phyloP scores from a whole-genome alignment of 768 basidiomycete genomes.

The Lactarius hengduanensis region DNA sequence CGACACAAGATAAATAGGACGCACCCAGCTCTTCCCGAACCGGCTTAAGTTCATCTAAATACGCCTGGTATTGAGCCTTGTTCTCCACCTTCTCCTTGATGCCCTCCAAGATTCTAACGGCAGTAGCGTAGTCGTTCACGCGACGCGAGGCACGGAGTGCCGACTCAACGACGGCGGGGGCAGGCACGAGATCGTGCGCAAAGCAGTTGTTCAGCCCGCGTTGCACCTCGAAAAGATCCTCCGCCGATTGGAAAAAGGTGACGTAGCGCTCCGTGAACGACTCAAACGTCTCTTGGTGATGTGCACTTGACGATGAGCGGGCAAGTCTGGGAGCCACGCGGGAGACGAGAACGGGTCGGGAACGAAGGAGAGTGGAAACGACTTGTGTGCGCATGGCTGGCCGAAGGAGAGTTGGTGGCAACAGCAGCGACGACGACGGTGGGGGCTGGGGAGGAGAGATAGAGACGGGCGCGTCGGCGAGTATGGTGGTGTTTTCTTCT shows the following conservation, averaged over 20 bases:
- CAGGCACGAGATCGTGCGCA: conserved; percentile 94
- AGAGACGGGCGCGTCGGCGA: conserved; percentile 13
- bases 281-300: conserved; percentile 91
- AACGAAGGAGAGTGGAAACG: conserved; percentile 62
- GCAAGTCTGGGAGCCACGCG: conserved; percentile 45
- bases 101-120: conserved; percentile 95
- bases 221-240: conserved; percentile 98
- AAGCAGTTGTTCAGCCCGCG: conserved; percentile 99
- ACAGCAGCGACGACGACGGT: conserved; percentile 22
- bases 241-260: conserved; percentile 86
- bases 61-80: conserved; percentile 90
- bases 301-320: conserved; percentile 55
- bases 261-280: conserved; percentile 93
- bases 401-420: conserved; percentile 5
- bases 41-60: conserved; percentile 86
- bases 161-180: conserved; percentile 79
- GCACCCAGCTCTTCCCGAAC: conserved; percentile 90
- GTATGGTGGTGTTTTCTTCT: conserved; percentile 20
- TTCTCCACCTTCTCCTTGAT: conserved; percentile 98
- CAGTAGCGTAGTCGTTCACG: conserved; percentile 96
- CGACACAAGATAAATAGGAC: conserved; percentile 25
- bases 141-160: conserved; percentile 84
- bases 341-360: conserved; percentile 48
- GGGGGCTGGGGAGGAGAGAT: not conserved
- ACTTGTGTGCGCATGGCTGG: conserved; percentile 54